Evolutionary conservation across 1,284 basidiomycete species (phyloP).

Genomic region (Ceratobasidium sp.): DNA sequence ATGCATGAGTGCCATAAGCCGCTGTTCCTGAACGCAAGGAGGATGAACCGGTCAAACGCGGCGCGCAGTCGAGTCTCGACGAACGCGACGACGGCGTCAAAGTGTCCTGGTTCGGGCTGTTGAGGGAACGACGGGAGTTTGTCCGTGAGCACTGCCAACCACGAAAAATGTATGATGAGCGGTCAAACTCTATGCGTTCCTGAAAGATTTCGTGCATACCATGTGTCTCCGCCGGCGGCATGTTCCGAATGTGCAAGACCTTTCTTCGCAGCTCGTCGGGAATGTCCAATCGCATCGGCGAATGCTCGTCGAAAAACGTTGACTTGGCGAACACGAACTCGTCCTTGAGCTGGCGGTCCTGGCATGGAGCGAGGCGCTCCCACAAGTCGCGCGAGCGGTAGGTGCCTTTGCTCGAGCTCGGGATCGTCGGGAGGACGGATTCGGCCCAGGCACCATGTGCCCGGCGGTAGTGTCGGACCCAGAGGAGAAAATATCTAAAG

Average conservation of each 20-base stretch:
- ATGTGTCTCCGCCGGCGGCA: not conserved
- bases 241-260: slow-evolving; percentile 25
- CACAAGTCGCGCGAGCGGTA: slow-evolving; percentile 36
- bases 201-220: not conserved
- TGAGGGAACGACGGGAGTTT: slow-evolving; percentile 39
- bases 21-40: slow-evolving; percentile 34
- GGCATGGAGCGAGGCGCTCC: slow-evolving; percentile 33
- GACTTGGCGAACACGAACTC: slow-evolving; percentile 41
- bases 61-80: no score
- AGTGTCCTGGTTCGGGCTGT: slow-evolving; percentile 38
- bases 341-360: slow-evolving; percentile 25
- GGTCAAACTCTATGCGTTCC: not conserved
- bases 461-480: slow-evolving; percentile 43
- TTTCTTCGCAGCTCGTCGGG: slow-evolving; percentile 17
- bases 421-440: slow-evolving; percentile 35
- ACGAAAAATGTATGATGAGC: not conserved
- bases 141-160: slow-evolving; percentile 23
- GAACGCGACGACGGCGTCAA: not conserved
- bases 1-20: slow-evolving; percentile 35
- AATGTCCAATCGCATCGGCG: slow-evolving; percentile 40
- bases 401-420: slow-evolving; percentile 20
- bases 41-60: slow-evolving; percentile 16
- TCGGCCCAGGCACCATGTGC: slow-evolving; percentile 39
- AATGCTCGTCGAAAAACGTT: slow-evolving; percentile 38
- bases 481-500: slow-evolving; percentile 44